Conservation (phyloP, 2,329 filamentous ascomycete species). For the Fusarium siculi region DNA sequence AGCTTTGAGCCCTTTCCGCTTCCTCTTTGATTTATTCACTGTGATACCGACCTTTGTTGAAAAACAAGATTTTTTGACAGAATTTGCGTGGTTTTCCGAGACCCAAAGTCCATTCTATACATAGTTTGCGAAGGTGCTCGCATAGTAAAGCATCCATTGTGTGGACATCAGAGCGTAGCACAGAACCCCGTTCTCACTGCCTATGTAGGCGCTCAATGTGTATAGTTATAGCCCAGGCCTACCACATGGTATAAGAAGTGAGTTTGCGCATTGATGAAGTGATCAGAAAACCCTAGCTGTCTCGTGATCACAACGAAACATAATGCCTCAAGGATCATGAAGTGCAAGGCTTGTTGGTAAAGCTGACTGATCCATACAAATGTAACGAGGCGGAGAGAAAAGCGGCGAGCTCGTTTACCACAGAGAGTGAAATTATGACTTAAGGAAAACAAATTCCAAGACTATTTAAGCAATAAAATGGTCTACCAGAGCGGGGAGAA, state of each 20-base stretch:
- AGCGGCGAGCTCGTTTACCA: not conserved
- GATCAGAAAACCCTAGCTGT: not conserved
- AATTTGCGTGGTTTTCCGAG: not conserved
- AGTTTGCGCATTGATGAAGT: not conserved
- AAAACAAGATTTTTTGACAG: not conserved
- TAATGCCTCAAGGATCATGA: not conserved
- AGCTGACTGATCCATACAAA: slow-evolving; percentile 2
- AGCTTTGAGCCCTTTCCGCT: slow-evolving; percentile 26
- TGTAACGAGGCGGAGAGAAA: not conserved
- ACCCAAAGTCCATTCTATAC: not conserved
- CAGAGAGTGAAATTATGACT: not conserved
- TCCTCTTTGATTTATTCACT: slow-evolving; percentile 34
- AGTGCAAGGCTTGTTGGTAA: not conserved
- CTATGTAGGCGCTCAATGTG: not conserved
- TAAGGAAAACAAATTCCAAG: not conserved
- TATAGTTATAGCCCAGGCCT: not conserved
- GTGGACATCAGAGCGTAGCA: not conserved
- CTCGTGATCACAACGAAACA: not conserved
- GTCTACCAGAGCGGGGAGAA: not conserved
- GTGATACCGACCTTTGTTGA: not conserved
- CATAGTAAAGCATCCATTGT: not conserved
- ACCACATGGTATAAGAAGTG: no score
- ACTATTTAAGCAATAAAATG: not conserved
- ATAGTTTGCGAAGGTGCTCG: not conserved
- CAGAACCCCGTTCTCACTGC: not conserved